Conservation (phyloP, 2,329 filamentous ascomycete genomes). For the Trichoderma pleuroti region DNA sequence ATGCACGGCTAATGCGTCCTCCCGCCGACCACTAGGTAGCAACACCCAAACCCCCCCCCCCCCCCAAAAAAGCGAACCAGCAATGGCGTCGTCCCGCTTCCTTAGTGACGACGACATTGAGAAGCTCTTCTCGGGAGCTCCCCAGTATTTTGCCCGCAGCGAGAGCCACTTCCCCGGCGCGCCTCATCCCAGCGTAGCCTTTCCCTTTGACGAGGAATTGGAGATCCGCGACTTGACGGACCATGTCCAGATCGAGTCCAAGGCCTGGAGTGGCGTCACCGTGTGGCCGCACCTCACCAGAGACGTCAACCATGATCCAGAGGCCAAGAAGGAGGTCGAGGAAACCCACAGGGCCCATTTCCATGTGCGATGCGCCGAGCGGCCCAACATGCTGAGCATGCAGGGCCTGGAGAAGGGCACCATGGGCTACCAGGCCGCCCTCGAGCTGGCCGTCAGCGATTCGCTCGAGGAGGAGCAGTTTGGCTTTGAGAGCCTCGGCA, state of each 20-base stretch:
- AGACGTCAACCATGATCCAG: slow-evolving; percentile 45
- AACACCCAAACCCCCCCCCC: neutral
- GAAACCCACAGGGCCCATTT: slow-evolving; percentile 53
- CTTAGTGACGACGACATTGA: slow-evolving; percentile 59
- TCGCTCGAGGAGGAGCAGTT: slow-evolving; percentile 60
- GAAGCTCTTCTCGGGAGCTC: slow-evolving; percentile 71
- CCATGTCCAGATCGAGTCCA: slow-evolving; percentile 59
- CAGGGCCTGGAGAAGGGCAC: slow-evolving; percentile 69
- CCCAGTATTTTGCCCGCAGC: slow-evolving; percentile 63
- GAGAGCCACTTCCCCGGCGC: slow-evolving; percentile 58
- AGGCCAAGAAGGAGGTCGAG: slow-evolving; percentile 40
- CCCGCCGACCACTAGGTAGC: neutral
- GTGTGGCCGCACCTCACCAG: slow-evolving; percentile 60
- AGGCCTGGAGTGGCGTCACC: slow-evolving; percentile 60
- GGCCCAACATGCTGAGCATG: slow-evolving; percentile 70
- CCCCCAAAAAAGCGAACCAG: neutral
- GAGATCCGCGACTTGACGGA: slow-evolving; percentile 62
- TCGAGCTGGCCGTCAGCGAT: slow-evolving; percentile 64
- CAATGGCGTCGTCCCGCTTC: slow-evolving; percentile 51
- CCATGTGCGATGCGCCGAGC: slow-evolving; percentile 56
- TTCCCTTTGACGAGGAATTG: slow-evolving; percentile 63
- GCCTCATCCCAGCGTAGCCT: slow-evolving; percentile 61
- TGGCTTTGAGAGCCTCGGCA: slow-evolving; percentile 54
- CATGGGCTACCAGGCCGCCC: slow-evolving; percentile 64
- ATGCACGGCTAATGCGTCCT: slow-evolving; percentile 11